Percentiles rank a stretch among this genome's conserved stretches.
Evolutionary conservation across 352 stramenopile species (phyloP).

Genomic region (Pythium vanterpoolii): DNA sequence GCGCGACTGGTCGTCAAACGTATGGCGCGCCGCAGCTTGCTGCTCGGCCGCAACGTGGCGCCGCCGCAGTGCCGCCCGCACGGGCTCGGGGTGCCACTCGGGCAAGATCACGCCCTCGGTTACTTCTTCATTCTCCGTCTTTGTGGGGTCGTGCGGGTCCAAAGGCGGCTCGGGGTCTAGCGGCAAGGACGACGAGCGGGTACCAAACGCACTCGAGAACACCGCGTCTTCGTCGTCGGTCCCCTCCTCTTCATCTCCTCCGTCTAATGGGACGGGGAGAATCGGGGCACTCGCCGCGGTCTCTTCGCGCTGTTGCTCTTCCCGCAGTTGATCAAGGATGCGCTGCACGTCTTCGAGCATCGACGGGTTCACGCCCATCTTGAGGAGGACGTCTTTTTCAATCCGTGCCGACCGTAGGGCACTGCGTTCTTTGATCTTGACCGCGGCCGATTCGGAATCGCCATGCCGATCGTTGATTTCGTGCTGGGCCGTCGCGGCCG

Average conservation of each 20-base stretch:
- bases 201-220: conserved; percentile 53
- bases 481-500: conserved; percentile 1
- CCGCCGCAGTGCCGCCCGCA: conserved; percentile 49
- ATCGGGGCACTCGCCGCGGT: background rate
- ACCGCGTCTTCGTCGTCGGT: conserved; percentile 26
- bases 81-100: conserved; percentile 50
- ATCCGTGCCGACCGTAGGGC: conserved; percentile 55
- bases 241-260: conserved; percentile 32
- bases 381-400: conserved; percentile 69
- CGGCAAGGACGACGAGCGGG: conserved; percentile 23
- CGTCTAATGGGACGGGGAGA: conserved; percentile 13
- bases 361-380: conserved; percentile 63
- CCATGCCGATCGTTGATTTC: conserved; percentile 7
- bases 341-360: conserved; percentile 76
- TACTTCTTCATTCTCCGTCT: conserved; percentile 22
- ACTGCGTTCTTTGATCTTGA: conserved; percentile 26
- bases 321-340: conserved; percentile 49
- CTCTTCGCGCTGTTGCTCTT: conserved; percentile 37
- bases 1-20: conserved; percentile 37
- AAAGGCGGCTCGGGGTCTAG: conserved; percentile 11
- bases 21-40: conserved; percentile 29
- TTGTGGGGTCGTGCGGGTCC: conserved; percentile 32
- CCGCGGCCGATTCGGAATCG: background rate
- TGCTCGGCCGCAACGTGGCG: conserved; percentile 41
- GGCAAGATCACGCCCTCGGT: conserved; percentile 43